Evolutionary conservation across 345 rosid species (phyloP), one percentile per base, ranked within the genome.

Genomic region (Orychophragmus violaceus): DNA sequence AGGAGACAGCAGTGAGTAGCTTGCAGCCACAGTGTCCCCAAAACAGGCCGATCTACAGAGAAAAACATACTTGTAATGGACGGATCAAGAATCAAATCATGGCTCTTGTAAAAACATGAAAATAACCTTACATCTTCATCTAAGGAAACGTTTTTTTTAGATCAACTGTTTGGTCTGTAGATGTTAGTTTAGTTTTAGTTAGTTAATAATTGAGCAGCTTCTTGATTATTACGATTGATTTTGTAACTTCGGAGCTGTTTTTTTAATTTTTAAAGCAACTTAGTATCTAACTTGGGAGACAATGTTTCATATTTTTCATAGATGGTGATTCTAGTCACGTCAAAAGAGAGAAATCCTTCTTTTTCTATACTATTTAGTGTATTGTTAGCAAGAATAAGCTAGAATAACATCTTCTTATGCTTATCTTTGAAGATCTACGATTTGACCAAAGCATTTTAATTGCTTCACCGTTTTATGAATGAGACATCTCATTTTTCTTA

Each of bases 61-160:
- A 95, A 66, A 87, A 91, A 63, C 85, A 91, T 70, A 84, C 70
- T 76, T 91, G 90, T 56, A 85, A 91, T 97, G 99, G 99, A 70
- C 82, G 78, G 75, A 87, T 95, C 74, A 89, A 87, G 85, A 89
- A 85, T 22, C 96, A 88, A 73, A 89, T 95, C 65, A 76, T 95
- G 78, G 90, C 97, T 44, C 82, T 87, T 11, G 83, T 95, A 53
- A 97, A 90, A 23, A 82, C 87, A 53, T 67, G 35, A 74, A 44
- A 45, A 6, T 16, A 8, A 23, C 16, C 23, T 49, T 12, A 11
- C 8, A 55, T 64, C 59, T 23, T 24, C 48, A 23, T 35, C 35
- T 23, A 8, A 4, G 3, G 19, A 14, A n/a, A n/a, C n/a, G n/a
- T n/a, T n/a, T n/a, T n/a, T 37, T 6, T 1, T 1, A 17, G 13